Conservation (phyloP, 2,329 filamentous ascomycete species). For the Furcasterigmium furcatum region DNA sequence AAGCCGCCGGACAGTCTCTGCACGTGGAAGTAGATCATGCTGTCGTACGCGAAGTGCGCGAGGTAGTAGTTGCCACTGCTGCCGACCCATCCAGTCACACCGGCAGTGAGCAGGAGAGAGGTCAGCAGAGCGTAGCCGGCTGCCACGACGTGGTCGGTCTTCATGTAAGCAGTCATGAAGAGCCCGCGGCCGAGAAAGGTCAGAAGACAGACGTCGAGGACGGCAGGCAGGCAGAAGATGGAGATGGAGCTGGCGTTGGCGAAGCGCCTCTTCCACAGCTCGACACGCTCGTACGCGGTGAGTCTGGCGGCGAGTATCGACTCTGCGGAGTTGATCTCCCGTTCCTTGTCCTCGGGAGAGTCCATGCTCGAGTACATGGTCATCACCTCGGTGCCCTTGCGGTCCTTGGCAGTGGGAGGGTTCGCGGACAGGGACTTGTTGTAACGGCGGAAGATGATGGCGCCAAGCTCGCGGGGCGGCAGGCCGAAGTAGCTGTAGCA, state of each 20-base stretch:
- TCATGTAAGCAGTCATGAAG: conserved; percentile 58
- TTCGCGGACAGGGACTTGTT: conserved; percentile 19
- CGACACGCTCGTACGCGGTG: conserved; percentile 9
- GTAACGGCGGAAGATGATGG: conserved; percentile 30
- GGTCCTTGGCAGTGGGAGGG: conserved; percentile 18
- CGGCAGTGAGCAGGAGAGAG: conserved; percentile 55
- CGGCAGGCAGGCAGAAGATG: conserved; percentile 60
- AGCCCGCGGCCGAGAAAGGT: conserved; percentile 57
- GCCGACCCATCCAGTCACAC: conserved; percentile 61
- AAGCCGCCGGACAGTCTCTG: conserved; percentile 46
- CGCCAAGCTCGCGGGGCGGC: conserved; percentile 42
- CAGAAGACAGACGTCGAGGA: conserved; percentile 58
- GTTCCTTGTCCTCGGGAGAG: conserved; percentile 4
- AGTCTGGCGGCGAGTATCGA: conserved; percentile 2
- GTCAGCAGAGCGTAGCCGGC: conserved; percentile 55
- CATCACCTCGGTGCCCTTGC: conserved; percentile 24
- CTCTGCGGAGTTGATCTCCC: conserved; percentile 1
- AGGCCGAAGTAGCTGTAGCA: conserved; percentile 62
- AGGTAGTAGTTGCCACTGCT: conserved; percentile 62
- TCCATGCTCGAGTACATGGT: conserved; percentile 28
- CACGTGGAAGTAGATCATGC: conserved; percentile 37
- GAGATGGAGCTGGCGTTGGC: conserved; percentile 53
- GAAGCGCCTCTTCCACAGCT: conserved; percentile 19
- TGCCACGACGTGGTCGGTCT: conserved; percentile 44
- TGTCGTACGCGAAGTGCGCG: conserved; percentile 31